Evolutionary conservation across 73 alveolate genomes (phyloP).

Genomic region (Halteria grandinella): DNA sequence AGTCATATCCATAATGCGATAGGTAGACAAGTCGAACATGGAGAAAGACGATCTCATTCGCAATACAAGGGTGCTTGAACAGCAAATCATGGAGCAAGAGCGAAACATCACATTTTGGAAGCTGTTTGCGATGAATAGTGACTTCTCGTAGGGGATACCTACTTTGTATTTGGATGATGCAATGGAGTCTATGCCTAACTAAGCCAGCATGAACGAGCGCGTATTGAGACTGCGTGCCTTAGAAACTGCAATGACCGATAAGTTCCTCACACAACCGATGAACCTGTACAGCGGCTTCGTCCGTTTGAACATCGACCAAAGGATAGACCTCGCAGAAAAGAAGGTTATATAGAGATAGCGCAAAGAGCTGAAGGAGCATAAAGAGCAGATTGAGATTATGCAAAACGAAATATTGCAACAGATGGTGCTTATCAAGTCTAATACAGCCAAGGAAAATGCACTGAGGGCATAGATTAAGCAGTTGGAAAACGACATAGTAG

Average conservation of each 20-base stretch:
- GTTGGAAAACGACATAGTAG: background rate
- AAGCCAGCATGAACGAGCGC: background rate
- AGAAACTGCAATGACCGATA: constrained; percentile 16
- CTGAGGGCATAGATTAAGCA: constrained; percentile 2
- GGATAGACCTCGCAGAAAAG: constrained; percentile 1
- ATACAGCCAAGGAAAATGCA: constrained; percentile 1
- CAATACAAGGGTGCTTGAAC: background rate
- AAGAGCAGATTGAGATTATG: background rate
- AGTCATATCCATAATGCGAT: background rate
- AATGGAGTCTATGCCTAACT: background rate
- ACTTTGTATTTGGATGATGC: too few relatives aligned
- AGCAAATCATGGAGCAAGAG: background rate
- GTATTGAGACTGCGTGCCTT: constrained; percentile 5
- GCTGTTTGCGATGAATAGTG: background rate
- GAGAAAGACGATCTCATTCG: background rate
- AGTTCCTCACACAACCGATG: constrained; percentile 3
- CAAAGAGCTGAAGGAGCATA: background rate
- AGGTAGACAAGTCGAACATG: background rate
- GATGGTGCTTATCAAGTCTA: background rate
- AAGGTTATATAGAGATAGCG: background rate
- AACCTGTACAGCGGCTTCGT: background rate
- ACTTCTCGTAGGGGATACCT: too few relatives aligned
- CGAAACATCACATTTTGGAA: background rate
- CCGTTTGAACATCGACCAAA: constrained; percentile 4
- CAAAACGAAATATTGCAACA: background rate